Evolutionary conservation across 2,329 filamentous ascomycete species (phyloP), one percentile per base, ranked within the genome.

Genomic region (Chaetomium sp.): DNA sequence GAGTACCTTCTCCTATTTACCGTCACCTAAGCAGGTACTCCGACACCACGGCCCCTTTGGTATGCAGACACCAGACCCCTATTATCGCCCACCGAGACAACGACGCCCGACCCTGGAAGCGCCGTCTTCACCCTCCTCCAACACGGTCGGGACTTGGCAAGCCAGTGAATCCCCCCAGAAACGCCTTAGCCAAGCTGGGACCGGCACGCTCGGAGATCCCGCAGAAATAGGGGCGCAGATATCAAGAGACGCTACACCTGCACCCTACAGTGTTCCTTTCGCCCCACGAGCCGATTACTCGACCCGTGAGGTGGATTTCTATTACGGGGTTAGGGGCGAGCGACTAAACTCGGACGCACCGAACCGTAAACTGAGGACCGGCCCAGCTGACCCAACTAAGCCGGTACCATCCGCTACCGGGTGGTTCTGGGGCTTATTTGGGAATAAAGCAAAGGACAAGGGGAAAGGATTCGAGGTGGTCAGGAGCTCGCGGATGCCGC

Each of bases 381-480:
- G 95, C 0, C 95, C 95, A 2, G 93, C 93, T 9, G 94, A 99
- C 79, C 95, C 95, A 0, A 97, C 93, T 45, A 92, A 93, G 0
- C 92, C 93, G 0, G 91, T 97, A 23, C 90, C 92, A 1, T 94
- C 91, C 8, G 94, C 95, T 0, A 90, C 91, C 0, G 92, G 92
- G 4, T 99, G 94, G 93, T 87, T 98, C 76, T 89, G 91, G 70
- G 85, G 83, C 60, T 74, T 97, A 6, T 85, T 97, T 65, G 89
- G 88, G 13, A 90, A 90, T 19, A 96, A 96, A 78, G 92, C 88
- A 7, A 97, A 97, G 74, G 94, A 97, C 70, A 96, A 96, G 77
- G 89, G 90, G 69, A 98, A 98, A 77, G 95, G 95, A 0, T 99
- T 99, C 70, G 95, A 98, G 75, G 95, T 99, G 5, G 94, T 99